phyloP scores from a whole-genome alignment of 1,139 yeast species.

The Yamadazyma epiphylla region DNA sequence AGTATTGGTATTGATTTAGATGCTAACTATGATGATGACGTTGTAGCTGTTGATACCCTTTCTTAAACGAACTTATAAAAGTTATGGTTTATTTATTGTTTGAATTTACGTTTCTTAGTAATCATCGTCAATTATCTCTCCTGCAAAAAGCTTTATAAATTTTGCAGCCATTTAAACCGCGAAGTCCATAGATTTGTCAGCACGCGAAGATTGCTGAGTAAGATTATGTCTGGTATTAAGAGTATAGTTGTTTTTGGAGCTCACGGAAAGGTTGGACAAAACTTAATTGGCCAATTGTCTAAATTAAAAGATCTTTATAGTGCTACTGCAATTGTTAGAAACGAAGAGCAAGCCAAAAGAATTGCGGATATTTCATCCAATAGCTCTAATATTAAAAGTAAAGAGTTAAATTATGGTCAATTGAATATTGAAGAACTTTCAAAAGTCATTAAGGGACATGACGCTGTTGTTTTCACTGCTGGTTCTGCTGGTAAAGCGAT shows the following conservation, averaged over 20 bases:
- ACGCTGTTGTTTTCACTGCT: slow-evolving; percentile 59
- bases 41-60: slow-evolving; percentile 1
- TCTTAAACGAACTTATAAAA: no score
- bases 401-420: slow-evolving; percentile 34
- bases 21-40: slow-evolving; percentile 4
- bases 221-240: slow-evolving; percentile 4
- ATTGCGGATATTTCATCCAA: slow-evolving; percentile 21
- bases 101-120: no score
- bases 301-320: slow-evolving; percentile 17
- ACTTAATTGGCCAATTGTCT: slow-evolving; percentile 24
- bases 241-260: slow-evolving; percentile 48
- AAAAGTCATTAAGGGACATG: slow-evolving; percentile 40
- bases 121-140: no score
- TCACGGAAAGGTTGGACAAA: slow-evolving; percentile 56
- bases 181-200: no score
- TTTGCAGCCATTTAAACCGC: slow-evolving; percentile 1
- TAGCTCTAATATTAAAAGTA: slow-evolving; percentile 35
- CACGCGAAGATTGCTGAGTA: no score
- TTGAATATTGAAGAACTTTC: slow-evolving; percentile 32
- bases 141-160: no score
- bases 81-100: background rate
- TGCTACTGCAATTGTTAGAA: slow-evolving; percentile 53
- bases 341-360: slow-evolving; percentile 36
- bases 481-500: slow-evolving; percentile 61
- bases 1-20: slow-evolving; percentile 2